Evolutionary conservation across 2,329 filamentous ascomycete species (phyloP).

Genomic region (Sporothrix phasma): DNA sequence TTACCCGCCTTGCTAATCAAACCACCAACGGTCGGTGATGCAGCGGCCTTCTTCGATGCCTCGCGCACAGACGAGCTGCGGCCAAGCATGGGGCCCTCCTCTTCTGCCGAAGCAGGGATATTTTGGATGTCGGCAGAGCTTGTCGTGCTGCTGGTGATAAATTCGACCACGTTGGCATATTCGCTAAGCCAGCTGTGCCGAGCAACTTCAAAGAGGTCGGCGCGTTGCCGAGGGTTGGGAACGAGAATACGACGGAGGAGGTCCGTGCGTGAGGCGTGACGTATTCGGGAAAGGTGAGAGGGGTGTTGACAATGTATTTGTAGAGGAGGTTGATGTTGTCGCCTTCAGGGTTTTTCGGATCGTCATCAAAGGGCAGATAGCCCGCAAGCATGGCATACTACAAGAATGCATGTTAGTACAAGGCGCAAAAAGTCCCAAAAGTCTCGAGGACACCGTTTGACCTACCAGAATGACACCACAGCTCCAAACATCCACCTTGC

Average conservation of each 20-base stretch:
- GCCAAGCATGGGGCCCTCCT: constrained; percentile 54
- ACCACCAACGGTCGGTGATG: constrained; percentile 46
- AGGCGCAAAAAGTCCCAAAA: not conserved
- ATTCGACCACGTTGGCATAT: constrained; percentile 90
- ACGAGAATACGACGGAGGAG: constrained; percentile 87
- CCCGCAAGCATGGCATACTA: constrained; percentile 98
- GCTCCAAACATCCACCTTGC: constrained; percentile 98
- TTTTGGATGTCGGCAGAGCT: constrained; percentile 77
- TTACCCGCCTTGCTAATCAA: constrained; percentile 64
- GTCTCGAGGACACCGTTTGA: too few species aligned
- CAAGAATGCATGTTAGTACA: not conserved
- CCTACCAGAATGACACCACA: constrained; percentile 95
- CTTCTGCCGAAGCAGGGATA: constrained; percentile 54
- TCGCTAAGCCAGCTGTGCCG: constrained; percentile 97
- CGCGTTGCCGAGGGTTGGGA: constrained; percentile 86
- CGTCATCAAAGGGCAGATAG: constrained; percentile 95
- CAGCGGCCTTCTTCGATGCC: constrained; percentile 56
- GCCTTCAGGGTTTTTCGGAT: constrained; percentile 94
- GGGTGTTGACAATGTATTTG: constrained; percentile 97
- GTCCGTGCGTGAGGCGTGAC: constrained; percentile 95
- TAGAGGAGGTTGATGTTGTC: constrained; percentile 99
- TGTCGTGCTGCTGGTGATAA: constrained; percentile 93
- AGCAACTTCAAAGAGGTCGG: constrained; percentile 93
- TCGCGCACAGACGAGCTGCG: constrained; percentile 91
- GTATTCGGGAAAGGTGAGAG: constrained; percentile 95